Base-by-base conservation (phyloP, 108 stramenopile species). In the Schizochytrium sp. region DNA sequence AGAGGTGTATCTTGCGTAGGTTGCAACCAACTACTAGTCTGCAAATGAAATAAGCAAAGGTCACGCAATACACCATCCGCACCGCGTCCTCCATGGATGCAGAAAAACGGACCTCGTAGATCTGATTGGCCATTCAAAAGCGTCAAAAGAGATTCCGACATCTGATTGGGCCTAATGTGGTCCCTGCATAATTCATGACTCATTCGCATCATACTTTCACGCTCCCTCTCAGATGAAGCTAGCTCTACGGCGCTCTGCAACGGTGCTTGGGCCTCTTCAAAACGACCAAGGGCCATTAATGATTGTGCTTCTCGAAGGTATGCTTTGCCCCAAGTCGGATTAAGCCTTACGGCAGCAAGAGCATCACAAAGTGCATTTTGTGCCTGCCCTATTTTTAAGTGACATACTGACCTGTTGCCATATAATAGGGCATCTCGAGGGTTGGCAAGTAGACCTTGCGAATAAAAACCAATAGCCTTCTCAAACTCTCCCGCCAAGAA, bases 211-310 rank as follows among this genome's bases (percentile, higher is more conserved):
- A 83, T 3, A 10, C 17, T 53, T 13, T 49, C 76, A 10, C 47
- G 53, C 53, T 83, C 76, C 53, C 55, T 10, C 15, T 0, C 76
- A 5, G 76, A 83, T 5, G 4, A 38, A 8, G 76, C 76, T 10
- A 49, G 53, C 53, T 83, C 76, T 0, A 55, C 76, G 28, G 76
- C 76, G 28, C 50, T 55, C 40, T 83, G 76, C 47, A 83, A 83
- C n/a, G 76, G 17, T 5, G 76, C 76, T 0, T 47, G 45, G 45
- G 76, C 76, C 28, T 49, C 76, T 5, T 83, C 45, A 42, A n/a
- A 28, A 7, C 47, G 76, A 8, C 40, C 76, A 38, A 83, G 76
- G n/a, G 76, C 76, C 38, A 55, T 28, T 47, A 49, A 40, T 2
- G 76, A 47, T 40, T 38, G 19, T 0, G 76, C 76, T 42, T 83